Evolutionary conservation across 352 stramenopile species (phyloP), one percentile per base, ranked within the genome.

Genomic region (Pythium dissimile): DNA sequence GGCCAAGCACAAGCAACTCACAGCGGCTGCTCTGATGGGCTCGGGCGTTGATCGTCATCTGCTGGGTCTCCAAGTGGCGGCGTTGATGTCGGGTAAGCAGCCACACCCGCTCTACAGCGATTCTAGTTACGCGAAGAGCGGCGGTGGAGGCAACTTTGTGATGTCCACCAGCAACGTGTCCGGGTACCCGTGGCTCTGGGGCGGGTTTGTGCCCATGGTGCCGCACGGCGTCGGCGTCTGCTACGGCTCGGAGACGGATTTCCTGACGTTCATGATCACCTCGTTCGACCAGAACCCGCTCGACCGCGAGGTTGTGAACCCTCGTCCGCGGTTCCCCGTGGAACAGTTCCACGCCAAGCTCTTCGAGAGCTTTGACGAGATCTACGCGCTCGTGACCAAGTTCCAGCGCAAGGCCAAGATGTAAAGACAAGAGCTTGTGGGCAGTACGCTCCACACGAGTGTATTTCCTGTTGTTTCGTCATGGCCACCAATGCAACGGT

Each of bases 141-240:
- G 96, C 37, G 91, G 75, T 2, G 75, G 75, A 16, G 80, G 80
- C 23, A 88, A 91, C 66, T 98, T 96, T 75, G 84, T 96, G 59
- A 75, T 98, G n/a, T 97, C 86, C 23, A 98, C 94, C 11, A 97
- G 88, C 71, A 94, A 98, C 46, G 82, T 98, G 63, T 96, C 95
- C 27, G 82, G 88, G 3, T 97, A 98, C 49, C 82, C 95, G 37
- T 98, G 94, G 95, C 88, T 96, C 20, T 98, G 92, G 80, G 94
- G 93, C 28, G 92, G 97, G 46, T 97, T 98, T 32, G 87, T 97
- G 21, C 89, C 92, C 26, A 90, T 89, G 80, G 62, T 88, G n/a
- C 62, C 63, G 1, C 81, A 98, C 58, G 95, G 94, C 34, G 77
- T 98, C n/a, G 94, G 95, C 18, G 75, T 98, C 44, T 95, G 86